Percentiles rank a stretch among this genome's conserved stretches.
Evolutionary conservation across 345 rosid species (phyloP).

Genomic region (Litchi chinensis): DNA sequence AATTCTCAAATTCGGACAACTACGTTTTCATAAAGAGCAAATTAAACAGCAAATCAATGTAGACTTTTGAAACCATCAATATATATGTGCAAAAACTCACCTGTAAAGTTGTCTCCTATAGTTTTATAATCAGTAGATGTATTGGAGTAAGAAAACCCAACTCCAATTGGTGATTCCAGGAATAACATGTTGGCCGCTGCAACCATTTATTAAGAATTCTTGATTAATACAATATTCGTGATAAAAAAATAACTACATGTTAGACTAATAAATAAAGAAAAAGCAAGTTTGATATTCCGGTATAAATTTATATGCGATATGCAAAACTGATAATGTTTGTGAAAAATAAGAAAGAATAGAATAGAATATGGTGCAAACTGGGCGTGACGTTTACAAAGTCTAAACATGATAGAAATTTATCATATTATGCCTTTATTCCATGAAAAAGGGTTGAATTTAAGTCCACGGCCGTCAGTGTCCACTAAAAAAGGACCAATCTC

Average conservation of each 20-base stretch:
- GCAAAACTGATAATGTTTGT: not conserved
- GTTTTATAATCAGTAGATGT: slow-evolving; percentile 56
- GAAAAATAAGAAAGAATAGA: slow-evolving; percentile 9
- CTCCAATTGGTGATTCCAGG: slow-evolving; percentile 92
- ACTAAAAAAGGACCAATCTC: slow-evolving; percentile 96
- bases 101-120: slow-evolving; percentile 77
- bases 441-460: slow-evolving; percentile 65
- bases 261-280: not conserved
- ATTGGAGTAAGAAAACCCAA: slow-evolving; percentile 94
- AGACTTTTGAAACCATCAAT: too few relatives aligned
- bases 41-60: too few relatives aligned
- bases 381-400: slow-evolving; percentile 10
- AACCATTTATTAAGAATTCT: slow-evolving; percentile 30
- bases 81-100: slow-evolving; percentile 34
- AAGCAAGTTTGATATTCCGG: slow-evolving; percentile 1
- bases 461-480: slow-evolving; percentile 56
- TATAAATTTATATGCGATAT: not conserved
- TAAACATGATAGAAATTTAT: not conserved
- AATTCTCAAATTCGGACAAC: not conserved
- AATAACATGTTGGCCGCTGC: slow-evolving; percentile 92
- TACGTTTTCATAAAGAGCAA: not conserved
- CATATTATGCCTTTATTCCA: slow-evolving; percentile 72
- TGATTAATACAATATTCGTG: not conserved
- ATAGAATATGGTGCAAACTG: slow-evolving; percentile 5
- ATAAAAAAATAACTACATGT: not conserved